These are phyloP conservation scores for Scedosporium boydii DNA, from an alignment of 2,329 filamentous ascomycete species.

Conservation along the genomic window DNA sequence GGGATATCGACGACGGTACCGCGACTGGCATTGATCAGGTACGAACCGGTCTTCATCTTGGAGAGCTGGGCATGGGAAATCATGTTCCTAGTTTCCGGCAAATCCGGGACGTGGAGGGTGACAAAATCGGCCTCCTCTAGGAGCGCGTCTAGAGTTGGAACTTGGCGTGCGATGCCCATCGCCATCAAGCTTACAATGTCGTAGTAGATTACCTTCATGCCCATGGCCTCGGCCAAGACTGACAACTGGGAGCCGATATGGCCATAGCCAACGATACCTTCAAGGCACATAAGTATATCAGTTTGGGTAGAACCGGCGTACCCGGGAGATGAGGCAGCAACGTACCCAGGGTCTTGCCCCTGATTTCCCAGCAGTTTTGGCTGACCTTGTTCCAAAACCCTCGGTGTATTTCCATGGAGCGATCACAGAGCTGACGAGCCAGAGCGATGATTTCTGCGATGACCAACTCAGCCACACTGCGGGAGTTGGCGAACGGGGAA, in stretches of 20 bases:
- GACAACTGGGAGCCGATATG: conserved; percentile 96
- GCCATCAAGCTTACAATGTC: conserved; percentile 93
- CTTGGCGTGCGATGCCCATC: conserved; percentile 77
- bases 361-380: conserved; percentile 92
- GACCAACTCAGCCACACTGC: conserved; percentile 91
- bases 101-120: conserved; percentile 87
- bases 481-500: conserved; percentile 95
- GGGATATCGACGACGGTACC: conserved; percentile 92
- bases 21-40: conserved; percentile 92
- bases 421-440: conserved; percentile 85
- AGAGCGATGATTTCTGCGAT: conserved; percentile 89
- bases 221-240: conserved; percentile 93
- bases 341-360: conserved; percentile 86
- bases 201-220: conserved; percentile 96
- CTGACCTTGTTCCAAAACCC: conserved; percentile 99
- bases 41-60: conserved; percentile 86
- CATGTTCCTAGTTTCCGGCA: conserved; percentile 87
- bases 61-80: conserved; percentile 71
- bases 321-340: conserved; percentile 4
- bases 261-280: conserved; percentile 88
- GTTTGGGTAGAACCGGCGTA: not conserved
- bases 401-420: conserved; percentile 86
- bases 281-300: not conserved
- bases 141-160: conserved; percentile 66
- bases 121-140: conserved; percentile 81